Conservation (phyloP, 1,284 basidiomycete genomes). For the Ustilago cynodontis region DNA sequence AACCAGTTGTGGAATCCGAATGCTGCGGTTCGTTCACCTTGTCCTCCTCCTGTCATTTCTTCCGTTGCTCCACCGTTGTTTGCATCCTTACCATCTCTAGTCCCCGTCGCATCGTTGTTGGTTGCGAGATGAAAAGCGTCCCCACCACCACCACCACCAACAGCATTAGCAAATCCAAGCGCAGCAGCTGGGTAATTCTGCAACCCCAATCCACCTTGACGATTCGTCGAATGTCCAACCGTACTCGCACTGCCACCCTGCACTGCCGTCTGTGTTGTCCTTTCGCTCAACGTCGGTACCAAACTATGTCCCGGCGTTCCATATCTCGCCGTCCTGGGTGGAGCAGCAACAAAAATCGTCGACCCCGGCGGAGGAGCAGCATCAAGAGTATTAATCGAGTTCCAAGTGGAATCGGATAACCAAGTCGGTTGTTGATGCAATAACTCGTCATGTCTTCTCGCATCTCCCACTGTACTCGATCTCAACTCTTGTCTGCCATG, state of each 20-base stretch:
- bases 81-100: neutral
- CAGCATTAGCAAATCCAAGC: neutral
- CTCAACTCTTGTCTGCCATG: neutral
- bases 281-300: slow-evolving; percentile 39
- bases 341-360: slow-evolving; percentile 49
- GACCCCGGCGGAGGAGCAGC: slow-evolving; percentile 44
- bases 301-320: slow-evolving; percentile 31
- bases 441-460: slow-evolving; percentile 19
- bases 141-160: neutral
- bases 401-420: slow-evolving; percentile 53
- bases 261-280: slow-evolving; percentile 31
- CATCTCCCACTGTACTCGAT: neutral
- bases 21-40: slow-evolving; percentile 13
- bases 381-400: slow-evolving; percentile 37
- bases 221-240: neutral
- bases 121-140: slow-evolving; percentile 3
- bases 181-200: neutral
- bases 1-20: slow-evolving; percentile 55
- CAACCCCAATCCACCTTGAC: neutral
- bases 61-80: neutral
- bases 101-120: slow-evolving; percentile 1
- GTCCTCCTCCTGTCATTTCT: neutral
- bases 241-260: neutral
- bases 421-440: slow-evolving; percentile 42
- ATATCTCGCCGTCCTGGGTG: slow-evolving; percentile 26